phyloP scores from a whole-genome alignment of 345 rosid species.

The Noccaea bulbosa region DNA sequence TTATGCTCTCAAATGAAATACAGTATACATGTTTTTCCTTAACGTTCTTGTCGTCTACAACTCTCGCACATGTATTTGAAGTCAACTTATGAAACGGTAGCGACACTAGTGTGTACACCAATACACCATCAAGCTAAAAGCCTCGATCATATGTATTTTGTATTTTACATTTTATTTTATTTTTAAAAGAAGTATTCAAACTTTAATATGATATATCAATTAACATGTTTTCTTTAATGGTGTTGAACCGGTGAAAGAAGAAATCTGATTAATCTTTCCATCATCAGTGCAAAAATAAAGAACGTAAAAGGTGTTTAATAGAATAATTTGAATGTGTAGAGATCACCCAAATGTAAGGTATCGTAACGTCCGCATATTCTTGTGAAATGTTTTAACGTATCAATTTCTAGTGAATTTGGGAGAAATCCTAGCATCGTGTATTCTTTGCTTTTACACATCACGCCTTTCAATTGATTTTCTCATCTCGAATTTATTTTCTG shows the following conservation, averaged over 20 bases:
- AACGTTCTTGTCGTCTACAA: neutral
- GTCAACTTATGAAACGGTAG: neutral
- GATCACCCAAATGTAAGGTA: neutral
- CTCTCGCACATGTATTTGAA: neutral
- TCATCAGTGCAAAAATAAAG: neutral
- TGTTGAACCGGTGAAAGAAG: neutral
- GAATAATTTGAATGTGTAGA: neutral
- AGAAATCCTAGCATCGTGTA: conserved; percentile 27
- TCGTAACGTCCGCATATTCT: conserved; percentile 2
- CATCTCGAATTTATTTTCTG: neutral
- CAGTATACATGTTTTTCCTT: neutral
- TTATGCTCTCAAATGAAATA: neutral
- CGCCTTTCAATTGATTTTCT: neutral
- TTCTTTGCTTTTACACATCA: conserved; percentile 21
- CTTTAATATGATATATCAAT: too few relatives aligned
- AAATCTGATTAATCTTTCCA: neutral
- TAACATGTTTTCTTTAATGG: neutral
- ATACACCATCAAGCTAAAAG: neutral
- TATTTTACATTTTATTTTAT: neutral
- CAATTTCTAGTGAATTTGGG: neutral
- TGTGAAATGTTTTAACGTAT: neutral
- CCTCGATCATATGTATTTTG: neutral
- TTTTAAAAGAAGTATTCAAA: too few relatives aligned
- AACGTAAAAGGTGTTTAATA: neutral
- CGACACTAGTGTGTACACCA: neutral